Percentiles rank a stretch among this genome's conserved stretches.
Evolutionary conservation across 2,329 filamentous ascomycete genomes (phyloP).

Genomic region (Tolypocladium pustulatum): DNA sequence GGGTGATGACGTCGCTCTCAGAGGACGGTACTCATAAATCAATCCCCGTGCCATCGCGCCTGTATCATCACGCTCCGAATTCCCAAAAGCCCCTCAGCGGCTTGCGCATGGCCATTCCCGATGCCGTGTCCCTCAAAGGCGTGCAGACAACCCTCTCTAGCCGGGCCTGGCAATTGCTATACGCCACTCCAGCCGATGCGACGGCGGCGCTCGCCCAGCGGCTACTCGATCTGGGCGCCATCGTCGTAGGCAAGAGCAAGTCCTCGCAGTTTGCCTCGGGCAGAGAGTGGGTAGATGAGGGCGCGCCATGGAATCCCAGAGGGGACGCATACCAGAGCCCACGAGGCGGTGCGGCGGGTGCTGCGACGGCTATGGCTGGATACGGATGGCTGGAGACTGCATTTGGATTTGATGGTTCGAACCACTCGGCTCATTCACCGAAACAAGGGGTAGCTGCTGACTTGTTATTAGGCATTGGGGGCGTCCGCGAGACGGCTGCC

Average conservation of each 20-base stretch:
- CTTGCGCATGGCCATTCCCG: slow-evolving; percentile 23
- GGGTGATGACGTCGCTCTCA: slow-evolving; percentile 16
- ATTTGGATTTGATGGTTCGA: slow-evolving; percentile 25
- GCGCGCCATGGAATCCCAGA: slow-evolving; percentile 32
- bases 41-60: slow-evolving; percentile 26
- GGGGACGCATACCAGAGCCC: slow-evolving; percentile 34
- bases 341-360: slow-evolving; percentile 25
- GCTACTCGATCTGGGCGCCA: slow-evolving; percentile 49
- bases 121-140: slow-evolving; percentile 29
- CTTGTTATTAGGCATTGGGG: slow-evolving; percentile 8
- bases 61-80: slow-evolving; percentile 20
- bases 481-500: slow-evolving; percentile 9
- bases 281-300: slow-evolving; percentile 29
- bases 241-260: slow-evolving; percentile 43
- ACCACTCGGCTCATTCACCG: background rate
- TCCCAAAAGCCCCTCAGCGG: slow-evolving; percentile 24
- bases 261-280: slow-evolving; percentile 34
- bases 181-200: slow-evolving; percentile 26
- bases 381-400: slow-evolving; percentile 31
- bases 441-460: background rate
- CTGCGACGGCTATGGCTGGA: slow-evolving; percentile 22
- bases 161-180: slow-evolving; percentile 44
- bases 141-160: slow-evolving; percentile 47
- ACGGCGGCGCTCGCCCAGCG: slow-evolving; percentile 42
- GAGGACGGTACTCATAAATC: slow-evolving; percentile 14